These are phyloP conservation scores for Ascochyta clinopodiicola DNA, from an alignment of 2,329 filamentous ascomycete species.

Conservation along the genomic window DNA sequence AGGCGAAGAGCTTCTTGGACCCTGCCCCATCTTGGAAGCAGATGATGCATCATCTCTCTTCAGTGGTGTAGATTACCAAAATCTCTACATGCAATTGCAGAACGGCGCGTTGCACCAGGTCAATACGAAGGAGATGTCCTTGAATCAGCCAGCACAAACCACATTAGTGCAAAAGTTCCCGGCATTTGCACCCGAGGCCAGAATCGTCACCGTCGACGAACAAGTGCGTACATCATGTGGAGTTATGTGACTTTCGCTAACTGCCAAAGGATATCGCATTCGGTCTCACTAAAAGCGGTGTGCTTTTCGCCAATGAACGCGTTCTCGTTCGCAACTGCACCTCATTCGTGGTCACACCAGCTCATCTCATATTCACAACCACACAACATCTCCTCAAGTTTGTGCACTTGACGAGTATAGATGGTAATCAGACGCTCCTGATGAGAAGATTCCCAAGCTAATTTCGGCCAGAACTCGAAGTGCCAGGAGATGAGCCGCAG, in stretches of 20 bases:
- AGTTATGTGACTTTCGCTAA: constrained; percentile 19
- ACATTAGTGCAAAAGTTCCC: constrained; percentile 32
- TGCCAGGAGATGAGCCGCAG: constrained; percentile 88
- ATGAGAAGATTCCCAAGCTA: neutral
- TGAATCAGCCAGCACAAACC: constrained; percentile 26
- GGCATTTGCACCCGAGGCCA: constrained; percentile 36
- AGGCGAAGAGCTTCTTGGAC: constrained; percentile 24
- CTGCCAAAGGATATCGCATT: constrained; percentile 56
- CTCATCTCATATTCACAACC: constrained; percentile 90
- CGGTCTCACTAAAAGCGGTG: constrained; percentile 76
- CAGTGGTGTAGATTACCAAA: constrained; percentile 29
- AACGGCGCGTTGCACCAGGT: constrained; percentile 32
- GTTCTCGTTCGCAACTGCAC: constrained; percentile 86
- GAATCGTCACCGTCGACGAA: constrained; percentile 28
- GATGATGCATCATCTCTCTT: constrained; percentile 32
- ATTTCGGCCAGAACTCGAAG: constrained; percentile 69
- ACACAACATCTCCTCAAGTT: constrained; percentile 94
- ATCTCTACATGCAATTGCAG: constrained; percentile 32
- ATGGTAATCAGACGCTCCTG: constrained; percentile 60
- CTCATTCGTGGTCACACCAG: constrained; percentile 81
- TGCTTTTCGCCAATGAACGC: constrained; percentile 77
- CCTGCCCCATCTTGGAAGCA: constrained; percentile 34
- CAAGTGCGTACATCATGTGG: constrained; percentile 26
- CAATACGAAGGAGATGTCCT: constrained; percentile 9
- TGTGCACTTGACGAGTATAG: constrained; percentile 73